Percentiles rank a stretch among this genome's conserved stretches.
These are phyloP conservation scores for Hemileccinum impolitum DNA, from an alignment of 768 basidiomycete genomes.

Conservation along the genomic window DNA sequence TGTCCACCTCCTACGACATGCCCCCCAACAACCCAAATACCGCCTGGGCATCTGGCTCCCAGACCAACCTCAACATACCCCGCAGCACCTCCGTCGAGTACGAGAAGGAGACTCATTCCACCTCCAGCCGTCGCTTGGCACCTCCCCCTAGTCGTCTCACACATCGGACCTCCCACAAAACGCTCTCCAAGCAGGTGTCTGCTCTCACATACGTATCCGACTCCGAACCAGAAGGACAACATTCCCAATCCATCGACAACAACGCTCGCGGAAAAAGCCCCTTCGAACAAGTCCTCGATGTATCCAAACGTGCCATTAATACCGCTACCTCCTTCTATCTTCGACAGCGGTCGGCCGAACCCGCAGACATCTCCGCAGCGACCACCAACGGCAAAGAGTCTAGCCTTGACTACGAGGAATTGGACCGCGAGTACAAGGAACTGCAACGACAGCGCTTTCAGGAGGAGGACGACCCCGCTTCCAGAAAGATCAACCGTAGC, in stretches of 20 bases:
- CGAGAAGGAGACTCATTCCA: slow-evolving; percentile 60
- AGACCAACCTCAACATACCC: slow-evolving; percentile 47
- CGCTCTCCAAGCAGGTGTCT: slow-evolving; percentile 55
- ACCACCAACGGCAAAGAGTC: slow-evolving; percentile 38
- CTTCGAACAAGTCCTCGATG: slow-evolving; percentile 56
- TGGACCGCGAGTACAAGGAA: slow-evolving; percentile 63
- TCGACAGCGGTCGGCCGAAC: slow-evolving; percentile 58
- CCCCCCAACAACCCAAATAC: slow-evolving; percentile 50
- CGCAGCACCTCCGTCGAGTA: slow-evolving; percentile 81
- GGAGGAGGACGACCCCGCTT: slow-evolving; percentile 23
- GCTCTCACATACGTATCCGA: slow-evolving; percentile 54
- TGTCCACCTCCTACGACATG: slow-evolving; percentile 38
- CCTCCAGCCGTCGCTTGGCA: slow-evolving; percentile 54
- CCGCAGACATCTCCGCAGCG: slow-evolving; percentile 39
- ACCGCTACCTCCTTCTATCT: slow-evolving; percentile 62
- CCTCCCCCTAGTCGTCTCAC: slow-evolving; percentile 54
- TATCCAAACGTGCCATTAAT: slow-evolving; percentile 49
- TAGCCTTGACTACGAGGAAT: slow-evolving; percentile 77
- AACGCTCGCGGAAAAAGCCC: slow-evolving; percentile 65
- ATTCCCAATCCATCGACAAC: slow-evolving; percentile 25
- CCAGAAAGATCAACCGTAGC: slow-evolving; percentile 46
- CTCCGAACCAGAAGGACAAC: slow-evolving; percentile 58
- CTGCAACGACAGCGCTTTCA: slow-evolving; percentile 25
- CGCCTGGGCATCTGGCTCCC: slow-evolving; percentile 64
- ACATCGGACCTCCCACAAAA: slow-evolving; percentile 37